Evolutionary conservation across 2,329 filamentous ascomycete species (phyloP).

Genomic region (Chalara sp.): DNA sequence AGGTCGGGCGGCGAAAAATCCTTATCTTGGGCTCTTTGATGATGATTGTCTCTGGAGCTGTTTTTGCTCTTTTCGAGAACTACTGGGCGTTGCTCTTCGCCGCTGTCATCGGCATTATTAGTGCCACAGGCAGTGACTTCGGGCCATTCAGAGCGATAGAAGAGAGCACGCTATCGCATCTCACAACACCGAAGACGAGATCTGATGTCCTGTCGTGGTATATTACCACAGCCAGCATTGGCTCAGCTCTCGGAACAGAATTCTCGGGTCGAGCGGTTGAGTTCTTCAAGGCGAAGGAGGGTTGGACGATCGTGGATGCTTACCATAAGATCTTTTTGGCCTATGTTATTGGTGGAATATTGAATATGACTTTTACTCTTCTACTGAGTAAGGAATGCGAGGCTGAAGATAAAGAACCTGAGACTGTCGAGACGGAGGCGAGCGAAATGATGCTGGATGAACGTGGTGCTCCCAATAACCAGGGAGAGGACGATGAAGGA

Average conservation of each 20-base stretch:
- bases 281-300: constrained; percentile 33
- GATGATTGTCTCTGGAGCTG: constrained; percentile 47
- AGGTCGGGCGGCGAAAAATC: constrained; percentile 43
- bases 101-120: constrained; percentile 54
- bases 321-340: constrained; percentile 50
- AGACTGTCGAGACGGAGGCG: constrained; percentile 6
- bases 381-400: constrained; percentile 36
- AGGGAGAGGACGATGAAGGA: neutral
- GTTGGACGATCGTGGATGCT: constrained; percentile 38
- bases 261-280: constrained; percentile 52
- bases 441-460: constrained; percentile 13
- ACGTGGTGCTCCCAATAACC: neutral
- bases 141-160: constrained; percentile 56
- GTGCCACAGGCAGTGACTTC: constrained; percentile 54
- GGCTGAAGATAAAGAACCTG: neutral
- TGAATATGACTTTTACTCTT: constrained; percentile 49
- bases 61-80: constrained; percentile 43
- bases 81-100: constrained; percentile 53
- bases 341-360: constrained; percentile 46
- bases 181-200: constrained; percentile 38
- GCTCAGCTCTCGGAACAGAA: constrained; percentile 52
- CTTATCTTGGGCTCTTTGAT: constrained; percentile 44
- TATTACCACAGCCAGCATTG: constrained; percentile 48
- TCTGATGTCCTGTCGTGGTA: constrained; percentile 56
- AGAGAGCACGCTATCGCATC: constrained; percentile 49